Evolutionary conservation across 306 rosid genomes (phyloP).

Genomic region (Spatholobus suberectus): DNA sequence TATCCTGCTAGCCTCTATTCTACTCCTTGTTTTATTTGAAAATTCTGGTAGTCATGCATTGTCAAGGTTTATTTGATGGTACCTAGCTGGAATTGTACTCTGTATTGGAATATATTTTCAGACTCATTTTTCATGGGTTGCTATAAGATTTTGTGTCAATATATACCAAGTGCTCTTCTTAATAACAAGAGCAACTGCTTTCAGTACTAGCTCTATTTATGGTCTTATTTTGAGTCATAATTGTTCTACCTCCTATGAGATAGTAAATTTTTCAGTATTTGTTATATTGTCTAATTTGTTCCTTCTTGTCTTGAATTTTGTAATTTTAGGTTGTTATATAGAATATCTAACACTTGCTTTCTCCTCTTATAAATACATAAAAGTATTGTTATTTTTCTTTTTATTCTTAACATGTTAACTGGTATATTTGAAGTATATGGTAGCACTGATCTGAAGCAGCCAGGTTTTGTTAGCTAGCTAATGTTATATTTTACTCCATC

Average conservation of each 20-base stretch:
- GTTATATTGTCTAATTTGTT: not conserved
- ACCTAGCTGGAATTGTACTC: not conserved
- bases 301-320: not conserved
- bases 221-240: not conserved
- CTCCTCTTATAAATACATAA: not conserved
- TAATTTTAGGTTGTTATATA: not conserved
- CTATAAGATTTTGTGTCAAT: not conserved
- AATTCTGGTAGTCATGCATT: not conserved
- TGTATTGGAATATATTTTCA: constrained; percentile 1
- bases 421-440: constrained; percentile 4
- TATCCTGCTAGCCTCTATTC: not conserved
- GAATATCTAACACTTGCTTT: not conserved
- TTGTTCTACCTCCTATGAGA: not conserved
- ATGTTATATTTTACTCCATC: not conserved
- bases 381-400: not conserved
- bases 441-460: not conserved
- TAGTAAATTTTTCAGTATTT: not conserved
- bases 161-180: not conserved
- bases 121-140: not conserved
- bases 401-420: constrained; percentile 26
- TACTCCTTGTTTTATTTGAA: constrained; percentile 4
- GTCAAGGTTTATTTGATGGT: constrained; percentile 9
- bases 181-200: not conserved
- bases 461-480: constrained; percentile 14
- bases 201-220: not conserved